Evolutionary conservation across 306 rosid genomes (phyloP).

Genomic region (Psophocarpus tetragonolobus): DNA sequence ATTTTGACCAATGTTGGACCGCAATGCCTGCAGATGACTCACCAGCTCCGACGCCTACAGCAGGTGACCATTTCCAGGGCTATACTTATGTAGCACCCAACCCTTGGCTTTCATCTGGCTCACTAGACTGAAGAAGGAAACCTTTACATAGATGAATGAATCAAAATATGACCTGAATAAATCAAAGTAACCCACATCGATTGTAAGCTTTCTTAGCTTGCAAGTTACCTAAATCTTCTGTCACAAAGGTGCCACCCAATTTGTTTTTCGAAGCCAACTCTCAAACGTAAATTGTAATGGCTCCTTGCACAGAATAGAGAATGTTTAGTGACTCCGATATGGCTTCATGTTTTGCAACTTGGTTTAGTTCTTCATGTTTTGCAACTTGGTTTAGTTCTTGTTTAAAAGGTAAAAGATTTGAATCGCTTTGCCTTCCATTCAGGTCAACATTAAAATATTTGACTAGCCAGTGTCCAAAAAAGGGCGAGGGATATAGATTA

Average conservation of each 20-base stretch:
- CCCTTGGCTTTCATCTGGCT: constrained; percentile 79
- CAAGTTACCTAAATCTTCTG: constrained; percentile 28
- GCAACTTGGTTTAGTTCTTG: constrained; percentile 18
- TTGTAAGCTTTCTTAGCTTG: constrained; percentile 31
- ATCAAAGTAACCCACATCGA: constrained; percentile 9
- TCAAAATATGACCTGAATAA: constrained; percentile 21
- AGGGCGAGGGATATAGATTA: neutral
- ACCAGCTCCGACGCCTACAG: constrained; percentile 88
- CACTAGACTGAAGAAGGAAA: constrained; percentile 34
- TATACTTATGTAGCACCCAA: constrained; percentile 80
- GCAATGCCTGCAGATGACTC: constrained; percentile 85
- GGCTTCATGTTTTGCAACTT: constrained; percentile 18
- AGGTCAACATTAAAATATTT: constrained; percentile 20
- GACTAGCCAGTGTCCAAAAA: neutral
- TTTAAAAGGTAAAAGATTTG: neutral
- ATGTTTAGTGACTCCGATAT: constrained; percentile 24
- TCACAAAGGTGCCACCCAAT: neutral
- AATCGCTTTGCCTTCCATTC: neutral
- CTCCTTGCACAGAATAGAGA: constrained; percentile 3
- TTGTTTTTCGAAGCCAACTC: neutral
- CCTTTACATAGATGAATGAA: constrained; percentile 1
- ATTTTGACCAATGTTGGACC: constrained; percentile 94
- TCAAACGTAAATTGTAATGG: constrained; percentile 11
- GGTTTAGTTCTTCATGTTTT: constrained; percentile 12
- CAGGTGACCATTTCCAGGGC: constrained; percentile 87